These are phyloP conservation scores for Nosema muscidifuracis DNA, from an alignment of 371 early-diverging fungal species.

Conservation along the genomic window DNA sequence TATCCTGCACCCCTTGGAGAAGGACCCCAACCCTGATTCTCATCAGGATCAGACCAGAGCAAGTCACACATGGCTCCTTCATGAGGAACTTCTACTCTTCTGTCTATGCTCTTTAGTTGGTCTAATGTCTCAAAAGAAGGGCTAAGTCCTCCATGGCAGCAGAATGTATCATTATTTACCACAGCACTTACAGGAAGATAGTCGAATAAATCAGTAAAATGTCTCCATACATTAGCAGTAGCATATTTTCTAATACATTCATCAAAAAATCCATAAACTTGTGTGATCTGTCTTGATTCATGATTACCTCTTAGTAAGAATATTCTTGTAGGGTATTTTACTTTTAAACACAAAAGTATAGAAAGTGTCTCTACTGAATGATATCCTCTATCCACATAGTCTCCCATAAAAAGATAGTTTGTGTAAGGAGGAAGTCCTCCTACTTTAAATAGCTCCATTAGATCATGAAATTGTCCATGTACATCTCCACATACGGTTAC, in stretches of 20 bases:
- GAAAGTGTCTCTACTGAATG: conserved; percentile 96
- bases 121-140: conserved; percentile 91
- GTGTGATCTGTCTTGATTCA: conserved; percentile 93
- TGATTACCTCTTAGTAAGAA: conserved; percentile 97
- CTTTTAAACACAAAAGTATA: conserved; percentile 83
- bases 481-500: conserved; percentile 90
- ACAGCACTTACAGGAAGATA: conserved; percentile 90
- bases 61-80: conserved; percentile 90
- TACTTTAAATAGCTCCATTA: conserved; percentile 80
- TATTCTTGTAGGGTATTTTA: conserved; percentile 83
- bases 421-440: conserved; percentile 77
- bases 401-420: conserved; percentile 88
- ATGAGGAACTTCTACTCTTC: conserved; percentile 77
- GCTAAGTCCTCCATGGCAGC: conserved; percentile 96
- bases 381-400: conserved; percentile 98
- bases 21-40: conserved; percentile 93
- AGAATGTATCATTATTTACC: conserved; percentile 83
- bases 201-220: conserved; percentile 94
- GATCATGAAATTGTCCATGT: conserved; percentile 91
- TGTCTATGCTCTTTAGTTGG: conserved; percentile 85
- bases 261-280: conserved; percentile 98
- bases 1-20: conserved; percentile 91
- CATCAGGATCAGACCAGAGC: conserved; percentile 88
- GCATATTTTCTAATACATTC: conserved; percentile 96
- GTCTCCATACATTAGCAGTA: conserved; percentile 92